Percentiles rank a stretch among this genome's conserved stretches.
Conservation (phyloP, 2,329 filamentous ascomycete species). For the Beauveria bassiana region DNA sequence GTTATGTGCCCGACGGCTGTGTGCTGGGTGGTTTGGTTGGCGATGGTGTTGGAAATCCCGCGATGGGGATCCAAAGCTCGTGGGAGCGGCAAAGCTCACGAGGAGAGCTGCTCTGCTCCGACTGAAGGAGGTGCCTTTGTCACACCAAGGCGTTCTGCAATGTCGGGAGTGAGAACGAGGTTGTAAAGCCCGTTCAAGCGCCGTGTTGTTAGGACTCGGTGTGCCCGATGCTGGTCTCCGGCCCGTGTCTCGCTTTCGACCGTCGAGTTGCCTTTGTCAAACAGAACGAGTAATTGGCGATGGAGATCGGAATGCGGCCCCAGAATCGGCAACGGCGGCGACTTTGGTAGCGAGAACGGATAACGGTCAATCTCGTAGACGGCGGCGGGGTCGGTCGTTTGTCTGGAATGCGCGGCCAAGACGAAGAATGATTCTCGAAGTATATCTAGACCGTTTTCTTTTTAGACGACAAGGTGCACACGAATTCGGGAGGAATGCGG, state of each 20-base stretch:
- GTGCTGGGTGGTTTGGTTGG: not conserved
- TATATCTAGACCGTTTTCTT: not conserved
- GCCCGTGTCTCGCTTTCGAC: not conserved
- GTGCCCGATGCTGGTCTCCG: not conserved
- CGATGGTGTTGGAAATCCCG: not conserved
- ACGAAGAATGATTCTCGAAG: not conserved
- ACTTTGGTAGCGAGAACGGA: not conserved
- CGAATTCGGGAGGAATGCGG: slow-evolving; percentile 1
- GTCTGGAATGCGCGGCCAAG: not conserved
- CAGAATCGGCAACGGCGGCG: not conserved
- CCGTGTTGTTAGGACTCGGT: not conserved
- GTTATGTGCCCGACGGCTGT: not conserved
- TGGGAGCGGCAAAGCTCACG: not conserved
- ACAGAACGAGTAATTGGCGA: not conserved
- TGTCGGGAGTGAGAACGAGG: not conserved
- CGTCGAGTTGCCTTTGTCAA: not conserved
- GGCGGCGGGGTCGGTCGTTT: not conserved
- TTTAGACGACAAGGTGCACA: not conserved
- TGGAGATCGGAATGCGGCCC: slow-evolving; percentile 2
- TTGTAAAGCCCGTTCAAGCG: not conserved
- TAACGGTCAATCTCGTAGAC: not conserved
- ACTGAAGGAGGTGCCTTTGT: no score
- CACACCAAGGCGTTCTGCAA: not conserved
- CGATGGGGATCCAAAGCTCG: not conserved
- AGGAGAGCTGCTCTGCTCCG: not conserved